phyloP scores from a whole-genome alignment of 2,329 filamentous ascomycete species.

The Colletotrichum chrysophilum region DNA sequence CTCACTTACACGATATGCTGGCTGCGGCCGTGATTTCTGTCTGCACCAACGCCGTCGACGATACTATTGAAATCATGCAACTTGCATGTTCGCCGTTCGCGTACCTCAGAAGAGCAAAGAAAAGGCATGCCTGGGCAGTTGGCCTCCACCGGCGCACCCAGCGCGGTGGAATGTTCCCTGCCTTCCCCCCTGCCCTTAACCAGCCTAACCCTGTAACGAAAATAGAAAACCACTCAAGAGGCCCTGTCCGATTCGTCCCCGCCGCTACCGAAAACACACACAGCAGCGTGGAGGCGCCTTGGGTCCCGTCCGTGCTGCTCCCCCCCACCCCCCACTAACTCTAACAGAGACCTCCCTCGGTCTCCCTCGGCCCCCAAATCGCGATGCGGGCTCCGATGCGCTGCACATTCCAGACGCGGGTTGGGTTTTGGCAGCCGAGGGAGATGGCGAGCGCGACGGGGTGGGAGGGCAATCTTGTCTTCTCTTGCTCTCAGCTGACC shows the following conservation, averaged over 20 bases:
- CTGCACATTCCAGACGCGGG: neutral
- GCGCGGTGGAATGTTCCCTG: neutral
- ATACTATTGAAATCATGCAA: neutral
- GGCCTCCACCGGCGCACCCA: neutral
- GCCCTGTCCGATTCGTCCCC: neutral
- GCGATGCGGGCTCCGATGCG: neutral
- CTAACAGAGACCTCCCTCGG: neutral
- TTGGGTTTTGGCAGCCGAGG: neutral
- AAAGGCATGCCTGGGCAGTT: neutral
- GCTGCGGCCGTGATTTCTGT: neutral
- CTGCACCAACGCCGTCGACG: neutral
- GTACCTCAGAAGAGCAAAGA: neutral
- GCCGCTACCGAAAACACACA: neutral
- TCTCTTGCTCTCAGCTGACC: neutral
- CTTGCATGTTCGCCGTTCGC: neutral
- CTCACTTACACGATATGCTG: neutral
- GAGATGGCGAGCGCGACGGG: neutral
- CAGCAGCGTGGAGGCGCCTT: neutral
- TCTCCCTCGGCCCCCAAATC: neutral
- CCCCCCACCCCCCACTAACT: neutral
- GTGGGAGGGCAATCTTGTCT: neutral
- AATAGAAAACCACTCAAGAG: conserved; percentile 14
- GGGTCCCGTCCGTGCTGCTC: neutral
- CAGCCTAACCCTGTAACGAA: neutral
- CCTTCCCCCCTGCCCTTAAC: neutral